A percentile compares a stretch with the other conserved stretches of the same genome.
phyloP scores from a whole-genome alignment of 129 eudicot genomes.

The Escallonia herrerae region DNA sequence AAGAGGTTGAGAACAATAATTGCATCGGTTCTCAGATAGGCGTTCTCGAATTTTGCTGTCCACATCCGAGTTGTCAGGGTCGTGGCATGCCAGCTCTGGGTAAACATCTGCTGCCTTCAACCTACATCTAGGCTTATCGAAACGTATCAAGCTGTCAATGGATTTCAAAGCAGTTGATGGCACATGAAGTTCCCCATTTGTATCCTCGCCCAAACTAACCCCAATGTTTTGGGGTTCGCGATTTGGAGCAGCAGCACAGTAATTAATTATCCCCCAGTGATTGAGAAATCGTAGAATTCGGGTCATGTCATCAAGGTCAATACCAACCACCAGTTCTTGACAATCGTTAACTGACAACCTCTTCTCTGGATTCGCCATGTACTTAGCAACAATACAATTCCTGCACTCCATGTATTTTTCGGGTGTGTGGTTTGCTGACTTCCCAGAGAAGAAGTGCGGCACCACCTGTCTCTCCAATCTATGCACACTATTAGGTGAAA shows the following conservation, averaged over 20 bases:
- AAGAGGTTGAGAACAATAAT: slow-evolving; percentile 62
- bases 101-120: slow-evolving; percentile 57
- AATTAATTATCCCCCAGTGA: slow-evolving; percentile 94
- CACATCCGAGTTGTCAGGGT: slow-evolving; percentile 44
- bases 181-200: slow-evolving; percentile 72
- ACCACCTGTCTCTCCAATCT: slow-evolving; percentile 95
- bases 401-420: slow-evolving; percentile 82
- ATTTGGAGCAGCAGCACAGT: slow-evolving; percentile 60
- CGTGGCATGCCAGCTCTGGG: slow-evolving; percentile 49
- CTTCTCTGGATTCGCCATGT: slow-evolving; percentile 79
- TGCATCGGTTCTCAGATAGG: slow-evolving; percentile 61
- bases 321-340: slow-evolving; percentile 41
- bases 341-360: slow-evolving; percentile 61
- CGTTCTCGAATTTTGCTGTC: slow-evolving; percentile 64
- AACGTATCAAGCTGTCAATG: slow-evolving; percentile 80
- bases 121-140: slow-evolving; percentile 81
- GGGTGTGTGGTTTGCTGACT: slow-evolving; percentile 68
- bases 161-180: slow-evolving; percentile 69
- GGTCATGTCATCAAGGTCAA: slow-evolving; percentile 56
- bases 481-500: slow-evolving; percentile 74
- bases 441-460: slow-evolving; percentile 93
- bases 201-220: slow-evolving; percentile 56
- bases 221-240: slow-evolving; percentile 42
- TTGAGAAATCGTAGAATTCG: slow-evolving; percentile 87
- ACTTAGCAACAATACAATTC: slow-evolving; percentile 70